Base-by-base conservation (phyloP, 2,329 filamentous ascomycete genomes). In the Aspergillus udagawae region DNA sequence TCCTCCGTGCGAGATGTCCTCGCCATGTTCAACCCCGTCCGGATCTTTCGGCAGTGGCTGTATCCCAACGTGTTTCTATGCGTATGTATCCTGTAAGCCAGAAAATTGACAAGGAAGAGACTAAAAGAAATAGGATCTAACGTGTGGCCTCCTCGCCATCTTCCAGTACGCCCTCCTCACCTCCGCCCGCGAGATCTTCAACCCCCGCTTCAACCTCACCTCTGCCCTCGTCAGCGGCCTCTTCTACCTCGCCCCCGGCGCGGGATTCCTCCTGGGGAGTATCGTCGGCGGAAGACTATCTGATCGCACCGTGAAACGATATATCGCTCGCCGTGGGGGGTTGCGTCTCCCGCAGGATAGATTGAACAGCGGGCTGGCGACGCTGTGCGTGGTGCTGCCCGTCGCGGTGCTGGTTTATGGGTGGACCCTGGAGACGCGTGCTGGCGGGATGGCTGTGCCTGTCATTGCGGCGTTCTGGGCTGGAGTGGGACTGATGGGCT, bases 231-330 rank as follows among this genome's bases (percentile, higher is more conserved):
- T 89, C 62, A 83, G 81, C 1, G 88, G 87, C 0, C 79, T 91
- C 2, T 90, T 92, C 75, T 92, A 91, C 68, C 83, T 91, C 28
- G 86, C 88, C 0, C 89, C 89, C 0, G 89, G 88, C 2, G 81
- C 80, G 32, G 88, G 89, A 0, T 91, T 90, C 65, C 73, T 91
- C 0, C 52, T 85, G 0, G 88, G 88, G 1, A 89, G 86, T 1
- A 83, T 90, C 64, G 75, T 88, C 52, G 88, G 89, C 21, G 89
- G 89, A 1, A 80, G 83, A 25, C 86, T 86, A 72, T 86, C 88
- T 0, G 89, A 91, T 68, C 77, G 80, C 53, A 82, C 84, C 0
- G 87, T 90, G 12, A 83, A 82, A 58, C 79, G 78, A 51, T 90
- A 83, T 75, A 88, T 89, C 49, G 69, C 70, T 3, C 85, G 83